phyloP scores from a whole-genome alignment of 306 rosid genomes.

The Prunus kanzakura region DNA sequence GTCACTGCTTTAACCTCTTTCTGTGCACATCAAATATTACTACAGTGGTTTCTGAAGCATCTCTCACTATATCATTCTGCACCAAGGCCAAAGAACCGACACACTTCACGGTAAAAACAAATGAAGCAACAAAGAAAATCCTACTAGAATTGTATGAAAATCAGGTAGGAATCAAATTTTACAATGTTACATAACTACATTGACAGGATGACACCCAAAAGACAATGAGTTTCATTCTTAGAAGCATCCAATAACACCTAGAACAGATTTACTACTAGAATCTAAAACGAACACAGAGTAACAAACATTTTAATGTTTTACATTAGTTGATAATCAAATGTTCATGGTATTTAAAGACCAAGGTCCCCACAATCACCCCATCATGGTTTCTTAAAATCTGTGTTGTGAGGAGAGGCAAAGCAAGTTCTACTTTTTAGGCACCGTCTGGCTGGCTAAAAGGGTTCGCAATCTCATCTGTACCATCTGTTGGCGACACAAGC shows the following conservation, averaged over 20 bases:
- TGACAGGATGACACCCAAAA: background rate
- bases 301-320: background rate
- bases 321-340: background rate
- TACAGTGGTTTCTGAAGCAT: background rate
- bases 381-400: background rate
- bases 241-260: background rate
- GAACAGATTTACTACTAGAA: background rate
- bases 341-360: background rate
- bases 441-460: conserved; percentile 93
- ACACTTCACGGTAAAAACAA: background rate
- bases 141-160: background rate
- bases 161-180: background rate
- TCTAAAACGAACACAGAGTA: background rate
- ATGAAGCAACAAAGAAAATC: background rate
- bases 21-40: too few relatives aligned
- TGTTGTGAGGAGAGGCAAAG: background rate
- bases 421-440: conserved; percentile 28
- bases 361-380: background rate
- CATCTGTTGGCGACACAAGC: conserved; percentile 98
- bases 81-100: background rate
- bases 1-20: background rate
- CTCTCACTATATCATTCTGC: too few relatives aligned
- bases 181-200: background rate
- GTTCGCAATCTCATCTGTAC: conserved; percentile 96
- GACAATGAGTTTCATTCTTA: background rate